phyloP scores from a whole-genome alignment of 495 filamentous ascomycete genomes.

The Aspergillus avenaceus region DNA sequence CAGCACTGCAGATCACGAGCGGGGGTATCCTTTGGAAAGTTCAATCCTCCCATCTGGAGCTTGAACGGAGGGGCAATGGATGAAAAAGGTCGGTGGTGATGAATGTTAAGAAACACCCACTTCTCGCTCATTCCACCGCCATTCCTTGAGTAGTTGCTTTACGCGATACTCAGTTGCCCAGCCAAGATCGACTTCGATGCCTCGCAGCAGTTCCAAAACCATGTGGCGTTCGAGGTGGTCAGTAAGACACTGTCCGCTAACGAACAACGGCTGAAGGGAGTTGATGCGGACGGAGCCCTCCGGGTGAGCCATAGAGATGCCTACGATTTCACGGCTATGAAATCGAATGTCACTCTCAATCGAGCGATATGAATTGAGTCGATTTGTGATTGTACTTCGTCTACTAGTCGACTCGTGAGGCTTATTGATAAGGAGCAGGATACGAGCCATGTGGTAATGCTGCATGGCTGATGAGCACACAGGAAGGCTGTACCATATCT shows the following conservation, averaged over 20 bases:
- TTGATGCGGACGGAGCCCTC: conserved; percentile 55
- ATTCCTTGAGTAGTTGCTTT: conserved; percentile 52
- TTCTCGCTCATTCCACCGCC: conserved; percentile 42
- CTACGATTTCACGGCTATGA: conserved; percentile 56
- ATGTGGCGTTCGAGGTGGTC: conserved; percentile 46
- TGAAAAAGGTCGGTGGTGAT: neutral
- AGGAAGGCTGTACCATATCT: conserved; percentile 59
- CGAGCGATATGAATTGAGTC: conserved; percentile 50
- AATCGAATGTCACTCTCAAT: conserved; percentile 50
- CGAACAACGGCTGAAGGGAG: conserved; percentile 57
- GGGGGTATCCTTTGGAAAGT: neutral
- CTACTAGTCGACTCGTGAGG: conserved; percentile 53
- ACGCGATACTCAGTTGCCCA: conserved; percentile 64
- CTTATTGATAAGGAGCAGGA: conserved; percentile 58
- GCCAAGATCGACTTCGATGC: conserved; percentile 55
- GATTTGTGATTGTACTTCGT: conserved; percentile 44
- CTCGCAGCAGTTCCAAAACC: conserved; percentile 50
- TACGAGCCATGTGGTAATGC: conserved; percentile 61
- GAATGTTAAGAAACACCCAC: conserved; percentile 7
- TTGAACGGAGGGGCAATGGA: neutral
- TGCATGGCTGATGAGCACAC: conserved; percentile 65
- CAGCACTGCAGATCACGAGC: neutral
- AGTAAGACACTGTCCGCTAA: conserved; percentile 55
- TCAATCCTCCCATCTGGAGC: neutral
- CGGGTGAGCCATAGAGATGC: conserved; percentile 51